Conservation (phyloP, 768 basidiomycete species). For the Porpolomopsis calyptriformis region DNA sequence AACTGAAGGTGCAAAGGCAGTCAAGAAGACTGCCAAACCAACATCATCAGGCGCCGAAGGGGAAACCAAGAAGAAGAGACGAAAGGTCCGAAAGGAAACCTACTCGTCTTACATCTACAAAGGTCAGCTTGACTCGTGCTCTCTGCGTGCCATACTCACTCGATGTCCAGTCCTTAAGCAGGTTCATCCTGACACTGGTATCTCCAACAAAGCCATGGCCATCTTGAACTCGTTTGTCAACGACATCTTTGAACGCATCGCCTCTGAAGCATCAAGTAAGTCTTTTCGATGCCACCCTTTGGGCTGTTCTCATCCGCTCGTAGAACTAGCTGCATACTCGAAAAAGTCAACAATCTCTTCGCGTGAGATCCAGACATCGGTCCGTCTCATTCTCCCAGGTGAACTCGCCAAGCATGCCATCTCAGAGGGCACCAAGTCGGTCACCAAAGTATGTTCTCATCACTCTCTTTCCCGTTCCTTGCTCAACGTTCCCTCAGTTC, state of each 20-base stretch:
- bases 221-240: slow-evolving; percentile 80
- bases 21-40: slow-evolving; percentile 81
- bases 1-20: slow-evolving; percentile 68
- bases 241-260: slow-evolving; percentile 78
- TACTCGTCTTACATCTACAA: slow-evolving; percentile 95
- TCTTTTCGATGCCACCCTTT: slow-evolving; percentile 12
- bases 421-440: slow-evolving; percentile 90
- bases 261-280: slow-evolving; percentile 81
- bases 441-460: slow-evolving; percentile 54
- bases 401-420: slow-evolving; percentile 52
- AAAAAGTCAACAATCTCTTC: slow-evolving; percentile 99
- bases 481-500: neutral
- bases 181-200: slow-evolving; percentile 89
- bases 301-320: slow-evolving; percentile 52
- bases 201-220: slow-evolving; percentile 89
- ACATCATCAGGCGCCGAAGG: slow-evolving; percentile 72
- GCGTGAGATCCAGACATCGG: slow-evolving; percentile 95
- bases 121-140: slow-evolving; percentile 45
- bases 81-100: slow-evolving; percentile 83
- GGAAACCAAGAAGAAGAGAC: slow-evolving; percentile 80
- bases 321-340: slow-evolving; percentile 93
- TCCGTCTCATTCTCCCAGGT: slow-evolving; percentile 92
- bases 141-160: slow-evolving; percentile 35
- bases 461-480: neutral
- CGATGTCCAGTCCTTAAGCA: slow-evolving; percentile 64